A percentile compares a stretch with the other conserved stretches of the same genome.
phyloP scores from a whole-genome alignment of 192 early-diverging fungal genomes.

The Rhizoclosmatium globosum region DNA sequence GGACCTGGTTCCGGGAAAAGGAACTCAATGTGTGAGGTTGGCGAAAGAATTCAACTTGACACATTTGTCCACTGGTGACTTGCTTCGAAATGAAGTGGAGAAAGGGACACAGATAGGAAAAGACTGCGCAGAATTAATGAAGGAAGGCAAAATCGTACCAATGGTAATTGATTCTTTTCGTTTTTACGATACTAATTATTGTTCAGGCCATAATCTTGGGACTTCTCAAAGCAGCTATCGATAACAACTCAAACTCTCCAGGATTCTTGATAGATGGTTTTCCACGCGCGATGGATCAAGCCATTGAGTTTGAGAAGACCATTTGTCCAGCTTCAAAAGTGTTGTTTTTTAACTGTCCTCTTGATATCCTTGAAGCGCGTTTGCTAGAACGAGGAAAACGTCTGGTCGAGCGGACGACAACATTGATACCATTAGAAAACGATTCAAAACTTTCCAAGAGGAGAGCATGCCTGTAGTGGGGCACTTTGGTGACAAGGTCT shows the following conservation, averaged over 20 bases:
- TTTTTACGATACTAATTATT: neutral
- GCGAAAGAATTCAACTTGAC: constrained; percentile 88
- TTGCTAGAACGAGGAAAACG: constrained; percentile 63
- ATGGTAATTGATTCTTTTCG: constrained; percentile 53
- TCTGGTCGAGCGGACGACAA: constrained; percentile 65
- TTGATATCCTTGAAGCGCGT: constrained; percentile 54
- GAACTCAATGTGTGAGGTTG: constrained; percentile 89
- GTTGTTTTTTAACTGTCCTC: constrained; percentile 58
- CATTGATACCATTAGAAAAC: constrained; percentile 62
- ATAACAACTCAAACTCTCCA: constrained; percentile 53
- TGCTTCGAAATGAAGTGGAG: constrained; percentile 87
- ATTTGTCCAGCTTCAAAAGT: constrained; percentile 48
- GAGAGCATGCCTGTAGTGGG: constrained; percentile 60
- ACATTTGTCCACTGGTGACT: constrained; percentile 95
- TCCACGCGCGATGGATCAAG: constrained; percentile 67
- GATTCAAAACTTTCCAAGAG: constrained; percentile 61
- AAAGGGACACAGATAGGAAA: constrained; percentile 65
- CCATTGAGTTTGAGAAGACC: constrained; percentile 57
- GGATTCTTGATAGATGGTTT: constrained; percentile 74
- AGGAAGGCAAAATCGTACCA: constrained; percentile 95
- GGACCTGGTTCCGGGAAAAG: constrained; percentile 62
- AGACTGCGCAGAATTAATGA: constrained; percentile 86
- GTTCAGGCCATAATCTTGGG: constrained; percentile 73
- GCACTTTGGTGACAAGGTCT: constrained; percentile 46
- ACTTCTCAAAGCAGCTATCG: constrained; percentile 85